These are phyloP conservation scores for Spergularia marina DNA, from an alignment of 148 eudicot genomes.

Conservation along the genomic window DNA sequence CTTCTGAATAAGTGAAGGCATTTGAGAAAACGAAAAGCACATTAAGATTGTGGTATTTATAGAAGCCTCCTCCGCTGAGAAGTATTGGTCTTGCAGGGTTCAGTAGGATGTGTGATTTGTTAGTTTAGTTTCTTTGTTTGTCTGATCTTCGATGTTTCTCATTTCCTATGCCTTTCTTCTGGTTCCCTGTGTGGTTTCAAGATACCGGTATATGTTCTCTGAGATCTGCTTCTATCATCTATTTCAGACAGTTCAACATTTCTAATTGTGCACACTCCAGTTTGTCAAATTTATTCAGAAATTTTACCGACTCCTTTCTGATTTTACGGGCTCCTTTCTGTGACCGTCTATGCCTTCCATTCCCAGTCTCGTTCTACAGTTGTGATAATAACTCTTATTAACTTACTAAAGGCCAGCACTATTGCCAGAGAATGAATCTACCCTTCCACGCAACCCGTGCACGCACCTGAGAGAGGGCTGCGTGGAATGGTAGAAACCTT, in stretches of 20 bases:
- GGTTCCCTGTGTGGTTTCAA: slow-evolving; percentile 6
- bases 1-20: slow-evolving; percentile 36
- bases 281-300: not conserved
- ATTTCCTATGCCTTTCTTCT: not conserved
- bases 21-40: slow-evolving; percentile 6
- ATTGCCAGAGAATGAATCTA: no score
- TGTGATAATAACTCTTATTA: no score
- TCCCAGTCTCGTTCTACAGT: no score
- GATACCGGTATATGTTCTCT: slow-evolving; percentile 14
- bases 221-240: not conserved
- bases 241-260: not conserved
- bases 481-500: no score
- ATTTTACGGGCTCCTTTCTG: no score
- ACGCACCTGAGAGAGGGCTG: no score
- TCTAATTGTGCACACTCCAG: not conserved
- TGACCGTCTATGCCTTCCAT: no score
- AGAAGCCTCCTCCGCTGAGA: not conserved
- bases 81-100: not conserved
- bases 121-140: not conserved
- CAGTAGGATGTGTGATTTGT: slow-evolving; percentile 11
- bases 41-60: slow-evolving; percentile 6
- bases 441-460: no score
- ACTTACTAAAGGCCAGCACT: no score
- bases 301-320: not conserved
- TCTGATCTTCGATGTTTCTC: slow-evolving; percentile 5